These are phyloP conservation scores for Paxillus ammoniavirescens DNA, from an alignment of 768 basidiomycete genomes.

Conservation along the genomic window DNA sequence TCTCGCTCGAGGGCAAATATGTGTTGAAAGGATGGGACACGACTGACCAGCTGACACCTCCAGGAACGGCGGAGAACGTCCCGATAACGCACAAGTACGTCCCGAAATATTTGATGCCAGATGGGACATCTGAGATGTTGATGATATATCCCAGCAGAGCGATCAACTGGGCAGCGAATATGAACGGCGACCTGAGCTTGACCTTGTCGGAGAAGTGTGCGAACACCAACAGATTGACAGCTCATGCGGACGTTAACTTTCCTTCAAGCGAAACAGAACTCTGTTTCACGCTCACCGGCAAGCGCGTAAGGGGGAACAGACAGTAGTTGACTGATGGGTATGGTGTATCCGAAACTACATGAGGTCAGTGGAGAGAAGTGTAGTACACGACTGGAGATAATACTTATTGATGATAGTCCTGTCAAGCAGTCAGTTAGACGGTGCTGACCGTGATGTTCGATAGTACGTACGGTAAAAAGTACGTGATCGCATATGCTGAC, in stretches of 20 bases:
- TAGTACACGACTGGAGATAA: not conserved
- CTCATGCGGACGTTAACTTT: constrained; percentile 30
- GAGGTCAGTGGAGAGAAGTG: not conserved
- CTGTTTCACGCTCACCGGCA: constrained; percentile 44
- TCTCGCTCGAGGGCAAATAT: no score
- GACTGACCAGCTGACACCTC: constrained; percentile 57
- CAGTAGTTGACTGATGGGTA: constrained; percentile 55
- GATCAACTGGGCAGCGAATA: constrained; percentile 47
- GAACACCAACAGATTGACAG: constrained; percentile 45
- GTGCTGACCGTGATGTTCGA: not conserved
- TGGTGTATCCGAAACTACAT: constrained; percentile 51
- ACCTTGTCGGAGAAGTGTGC: constrained; percentile 56
- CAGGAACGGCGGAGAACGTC: constrained; percentile 56
- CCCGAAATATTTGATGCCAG: constrained; percentile 68
- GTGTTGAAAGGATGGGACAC: not conserved
- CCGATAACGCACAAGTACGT: constrained; percentile 69
- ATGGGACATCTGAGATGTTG: constrained; percentile 52
- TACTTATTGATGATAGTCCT: constrained; percentile 59
- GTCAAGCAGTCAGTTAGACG: not conserved
- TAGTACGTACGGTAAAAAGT: constrained; percentile 60
- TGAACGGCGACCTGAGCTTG: constrained; percentile 56
- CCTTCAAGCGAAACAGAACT: not conserved
- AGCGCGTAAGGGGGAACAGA: constrained; percentile 64
- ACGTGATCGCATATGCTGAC: constrained; percentile 65
- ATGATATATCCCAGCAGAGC: constrained; percentile 57